Percentiles rank a stretch among this genome's conserved stretches.
phyloP scores from a whole-genome alignment of 306 rosid species.

The Canavalia gladiata region DNA sequence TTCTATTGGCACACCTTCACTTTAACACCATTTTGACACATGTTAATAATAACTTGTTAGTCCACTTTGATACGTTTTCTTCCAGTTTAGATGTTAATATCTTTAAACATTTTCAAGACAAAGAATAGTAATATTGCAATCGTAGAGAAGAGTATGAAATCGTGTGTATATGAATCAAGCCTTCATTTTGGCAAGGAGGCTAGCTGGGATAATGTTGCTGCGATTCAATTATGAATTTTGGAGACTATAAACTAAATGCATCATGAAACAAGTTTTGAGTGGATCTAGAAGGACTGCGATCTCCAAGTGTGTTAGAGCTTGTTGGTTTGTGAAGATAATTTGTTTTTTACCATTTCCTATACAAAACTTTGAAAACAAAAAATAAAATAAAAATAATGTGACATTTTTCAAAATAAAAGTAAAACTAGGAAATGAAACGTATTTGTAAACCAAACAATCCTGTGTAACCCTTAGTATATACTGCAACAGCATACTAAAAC shows the following conservation, averaged over 20 bases:
- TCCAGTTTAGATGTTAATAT: not conserved
- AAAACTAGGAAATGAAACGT: too few relatives aligned
- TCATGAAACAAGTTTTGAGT: not conserved
- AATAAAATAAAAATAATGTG: too few relatives aligned
- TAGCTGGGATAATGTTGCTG: not conserved
- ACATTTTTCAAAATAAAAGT: too few relatives aligned
- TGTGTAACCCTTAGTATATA: too few relatives aligned
- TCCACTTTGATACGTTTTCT: not conserved
- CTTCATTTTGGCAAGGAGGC: not conserved
- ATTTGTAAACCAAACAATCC: not conserved
- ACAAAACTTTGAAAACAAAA: too few relatives aligned
- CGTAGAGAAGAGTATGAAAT: not conserved
- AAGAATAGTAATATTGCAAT: slow-evolving; percentile 12
- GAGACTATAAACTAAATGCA: not conserved
- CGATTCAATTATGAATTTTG: not conserved
- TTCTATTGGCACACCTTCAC: not conserved
- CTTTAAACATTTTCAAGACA: not conserved
- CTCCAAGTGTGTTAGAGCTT: not conserved
- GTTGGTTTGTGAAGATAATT: too few relatives aligned
- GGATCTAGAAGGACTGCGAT: not conserved
- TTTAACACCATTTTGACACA: slow-evolving; percentile 20
- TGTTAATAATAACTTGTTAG: not conserved
- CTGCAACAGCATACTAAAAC: not conserved
- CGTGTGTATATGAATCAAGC: not conserved
- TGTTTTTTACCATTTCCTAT: too few relatives aligned